Evolutionary conservation across 306 rosid genomes (phyloP).

Genomic region (Vigna angularis): DNA sequence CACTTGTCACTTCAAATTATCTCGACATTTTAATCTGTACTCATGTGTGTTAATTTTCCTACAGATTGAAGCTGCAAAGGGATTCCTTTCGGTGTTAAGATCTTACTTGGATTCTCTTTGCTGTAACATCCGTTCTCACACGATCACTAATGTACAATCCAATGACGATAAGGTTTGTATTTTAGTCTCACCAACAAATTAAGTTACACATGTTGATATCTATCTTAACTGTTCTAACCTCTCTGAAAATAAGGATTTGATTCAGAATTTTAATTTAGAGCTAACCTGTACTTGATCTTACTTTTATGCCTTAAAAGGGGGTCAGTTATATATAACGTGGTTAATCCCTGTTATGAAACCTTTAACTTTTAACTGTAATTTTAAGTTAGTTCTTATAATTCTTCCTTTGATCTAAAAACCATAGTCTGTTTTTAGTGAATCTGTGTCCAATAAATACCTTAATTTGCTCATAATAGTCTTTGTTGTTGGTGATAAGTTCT

Average conservation of each 20-base stretch:
- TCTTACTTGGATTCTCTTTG: constrained; percentile 95
- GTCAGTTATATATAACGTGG: constrained; percentile 1
- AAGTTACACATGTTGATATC: constrained; percentile 3
- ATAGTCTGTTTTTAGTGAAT: constrained; percentile 2
- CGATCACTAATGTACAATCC: constrained; percentile 97
- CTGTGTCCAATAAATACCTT: constrained; percentile 26
- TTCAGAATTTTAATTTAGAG: constrained; percentile 11
- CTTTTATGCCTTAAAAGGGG: neutral
- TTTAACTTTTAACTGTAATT: constrained; percentile 16
- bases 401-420: constrained; percentile 2
- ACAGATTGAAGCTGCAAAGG: constrained; percentile 94
- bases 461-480: neutral
- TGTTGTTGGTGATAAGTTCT: constrained; percentile 23
- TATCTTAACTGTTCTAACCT: constrained; percentile 6
- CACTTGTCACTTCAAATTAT: neutral
- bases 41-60: constrained; percentile 24
- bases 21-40: constrained; percentile 15
- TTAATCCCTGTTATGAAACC: constrained; percentile 6
- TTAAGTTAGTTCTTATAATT: constrained; percentile 7
- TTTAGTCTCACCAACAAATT: constrained; percentile 33
- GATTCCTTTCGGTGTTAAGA: constrained; percentile 77
- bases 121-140: constrained; percentile 86
- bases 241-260: constrained; percentile 24
- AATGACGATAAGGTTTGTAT: constrained; percentile 91
- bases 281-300: constrained; percentile 3